Base-by-base conservation (phyloP, 1,284 basidiomycete species). In the Cutaneotrichosporon cutaneum region DNA sequence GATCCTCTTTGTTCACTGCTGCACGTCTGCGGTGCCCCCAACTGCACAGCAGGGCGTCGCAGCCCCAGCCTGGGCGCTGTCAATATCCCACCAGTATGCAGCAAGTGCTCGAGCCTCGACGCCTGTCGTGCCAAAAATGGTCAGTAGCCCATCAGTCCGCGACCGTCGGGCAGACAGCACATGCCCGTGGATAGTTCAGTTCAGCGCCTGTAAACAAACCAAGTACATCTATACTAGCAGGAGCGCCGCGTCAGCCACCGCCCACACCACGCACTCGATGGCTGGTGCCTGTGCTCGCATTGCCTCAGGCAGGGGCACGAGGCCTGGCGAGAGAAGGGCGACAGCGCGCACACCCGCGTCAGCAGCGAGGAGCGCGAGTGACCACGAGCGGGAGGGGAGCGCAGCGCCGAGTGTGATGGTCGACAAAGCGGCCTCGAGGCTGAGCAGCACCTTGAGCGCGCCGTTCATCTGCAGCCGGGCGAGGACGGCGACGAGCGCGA, bases 311-410 rank as follows among this genome's bases (percentile, higher is more conserved):
- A 42, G 39, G 6, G 39, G 39, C 39, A 42, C 6, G 7, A 42
- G 39, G 39, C 18, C 16, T 3, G 53, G 54, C 0, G 63, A 50
- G 11, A 56, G 26, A 32, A 64, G 59, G 2, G 56, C 59, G 4
- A 48, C 24, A 2, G 39, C 22, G 22, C 63, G 56, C 16, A 59
- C 33, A 2, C 16, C 56, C 2, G 63, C 63, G 27, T 61, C 63
- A 0, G 36, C 55, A 2, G 47, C 59, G 9, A 61, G 57, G 22
- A 64, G 26, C 7, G 63, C 59, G 27, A 48, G 45, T 11, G 58
- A 57, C 6, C 59, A 56, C 11, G 42, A 33, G 27, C 48, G 24
- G 26, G 58, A 47, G n/a, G 52, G 52, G n/a, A 64, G 45, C 6
- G 36, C 50, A 4, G 58, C 59, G n/a, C 50, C 50, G 22, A 61